Base-by-base conservation (phyloP, 352 stramenopile species). In the Aphanomyces astaci region DNA sequence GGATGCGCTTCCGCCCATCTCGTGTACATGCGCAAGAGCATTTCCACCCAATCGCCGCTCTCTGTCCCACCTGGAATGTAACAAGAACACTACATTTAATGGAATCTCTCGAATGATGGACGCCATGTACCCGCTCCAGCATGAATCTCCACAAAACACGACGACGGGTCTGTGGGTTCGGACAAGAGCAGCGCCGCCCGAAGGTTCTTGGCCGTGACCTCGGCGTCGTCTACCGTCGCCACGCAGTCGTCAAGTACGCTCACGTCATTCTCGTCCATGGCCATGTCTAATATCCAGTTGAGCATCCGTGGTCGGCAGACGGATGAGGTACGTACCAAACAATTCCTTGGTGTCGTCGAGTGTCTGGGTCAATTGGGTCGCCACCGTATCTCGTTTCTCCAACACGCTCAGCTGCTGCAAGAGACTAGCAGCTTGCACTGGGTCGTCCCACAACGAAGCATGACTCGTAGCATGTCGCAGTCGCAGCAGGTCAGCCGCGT, bases 11-110 rank as follows among this genome's bases (percentile, higher is more conserved):
- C 72, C 1, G 71, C 75, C 84, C 79, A 90, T 1, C 92, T 80
- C 49, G 77, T 71, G 74, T 99, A 99, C 96, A 99, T 99, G 46
- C 92, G 84, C 56, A 92, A 78, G 24, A 99, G 75, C 80, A 98
- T 98, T 19, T 81, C 80, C 4, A 95, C 95, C 95, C 95, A 99
- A 76, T 99, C 96, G 56, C 90, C 97, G 59, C 89, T 95, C 75
- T 99, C 96, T 0, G 88, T 98, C 17, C 96, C 96, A 62, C 96
- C 90, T 2, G 84, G 2, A 5, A 13, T 62, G 27, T 13, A 27
- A 46, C 4, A 15, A 31, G 36, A n/a, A n/a, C n/a, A n/a, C n/a
- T n/a, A n/a, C n/a, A n/a, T n/a, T n/a, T n/a, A 51, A 7, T 17
- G 15, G 4, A 3, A 64, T 33, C 2, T 64, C 28, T 4, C 32